Conservation (phyloP, 116 monocot species). For the Phalaenopsis hybrid region DNA sequence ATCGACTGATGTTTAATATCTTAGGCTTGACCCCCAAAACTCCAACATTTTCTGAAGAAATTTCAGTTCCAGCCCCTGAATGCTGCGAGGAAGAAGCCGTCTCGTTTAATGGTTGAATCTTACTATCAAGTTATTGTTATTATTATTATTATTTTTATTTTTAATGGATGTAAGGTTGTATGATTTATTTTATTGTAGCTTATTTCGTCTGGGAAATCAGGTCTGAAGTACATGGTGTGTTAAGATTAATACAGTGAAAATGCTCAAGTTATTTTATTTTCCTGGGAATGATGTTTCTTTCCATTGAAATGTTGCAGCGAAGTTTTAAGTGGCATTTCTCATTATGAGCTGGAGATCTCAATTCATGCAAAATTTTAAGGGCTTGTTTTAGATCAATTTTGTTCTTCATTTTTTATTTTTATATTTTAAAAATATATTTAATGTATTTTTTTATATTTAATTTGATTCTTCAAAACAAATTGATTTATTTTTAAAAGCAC, state of each 20-base stretch:
- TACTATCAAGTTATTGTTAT: not conserved
- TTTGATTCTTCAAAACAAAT: too few species aligned
- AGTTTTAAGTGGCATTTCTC: too few species aligned
- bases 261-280: too few species aligned
- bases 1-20: conserved; percentile 86
- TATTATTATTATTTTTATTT: not conserved
- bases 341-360: too few species aligned
- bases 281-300: too few species aligned
- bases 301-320: too few species aligned
- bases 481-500: too few species aligned
- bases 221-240: not conserved
- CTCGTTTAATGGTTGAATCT: conserved; percentile 24
- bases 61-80: conserved; percentile 13
- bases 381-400: too few species aligned
- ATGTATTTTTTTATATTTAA: too few species aligned
- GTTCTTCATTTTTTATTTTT: too few species aligned
- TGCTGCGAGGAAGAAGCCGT: conserved; percentile 35
- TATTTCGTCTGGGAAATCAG: not conserved
- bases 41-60: conserved; percentile 51
- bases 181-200: not conserved
- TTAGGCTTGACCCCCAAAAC: conserved; percentile 79
- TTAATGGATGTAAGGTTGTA: not conserved
- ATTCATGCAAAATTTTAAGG: too few species aligned
- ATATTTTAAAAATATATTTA: too few species aligned
- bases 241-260: not conserved